These are phyloP conservation scores for Polyporus tsugae DNA, from an alignment of 1,284 basidiomycete genomes.

Conservation along the genomic window DNA sequence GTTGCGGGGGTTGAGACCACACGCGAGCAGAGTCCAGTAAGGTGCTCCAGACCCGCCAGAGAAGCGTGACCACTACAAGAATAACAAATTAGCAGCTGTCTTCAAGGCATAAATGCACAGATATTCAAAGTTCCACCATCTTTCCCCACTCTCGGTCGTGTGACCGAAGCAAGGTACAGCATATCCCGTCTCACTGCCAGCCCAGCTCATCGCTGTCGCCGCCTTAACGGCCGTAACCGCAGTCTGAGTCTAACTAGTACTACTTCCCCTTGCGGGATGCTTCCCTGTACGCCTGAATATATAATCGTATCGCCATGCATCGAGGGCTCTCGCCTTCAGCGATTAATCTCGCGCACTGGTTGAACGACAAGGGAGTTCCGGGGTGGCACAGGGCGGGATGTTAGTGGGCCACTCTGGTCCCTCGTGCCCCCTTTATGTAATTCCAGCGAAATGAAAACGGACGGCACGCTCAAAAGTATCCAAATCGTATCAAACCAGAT, in stretches of 20 bases:
- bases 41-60: slow-evolving; percentile 97
- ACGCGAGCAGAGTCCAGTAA: slow-evolving; percentile 93
- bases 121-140: no score
- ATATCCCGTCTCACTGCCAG: no score
- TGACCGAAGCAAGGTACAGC: no score
- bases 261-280: no score
- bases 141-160: no score
- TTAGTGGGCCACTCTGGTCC: not conserved
- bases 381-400: not conserved
- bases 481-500: not conserved
- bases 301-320: no score
- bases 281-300: no score
- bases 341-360: not conserved
- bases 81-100: not conserved
- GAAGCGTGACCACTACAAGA: slow-evolving; percentile 91
- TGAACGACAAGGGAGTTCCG: not conserved
- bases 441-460: not conserved
- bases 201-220: no score
- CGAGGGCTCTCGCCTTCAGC: not conserved
- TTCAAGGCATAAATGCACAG: no score
- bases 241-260: no score
- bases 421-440: not conserved
- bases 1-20: slow-evolving; percentile 88
- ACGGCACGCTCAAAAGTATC: not conserved
- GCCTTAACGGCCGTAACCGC: no score